Percentiles rank a stretch among this genome's conserved stretches.
Evolutionary conservation across 768 basidiomycete genomes (phyloP).

Genomic region (Lyophyllum shimeji): DNA sequence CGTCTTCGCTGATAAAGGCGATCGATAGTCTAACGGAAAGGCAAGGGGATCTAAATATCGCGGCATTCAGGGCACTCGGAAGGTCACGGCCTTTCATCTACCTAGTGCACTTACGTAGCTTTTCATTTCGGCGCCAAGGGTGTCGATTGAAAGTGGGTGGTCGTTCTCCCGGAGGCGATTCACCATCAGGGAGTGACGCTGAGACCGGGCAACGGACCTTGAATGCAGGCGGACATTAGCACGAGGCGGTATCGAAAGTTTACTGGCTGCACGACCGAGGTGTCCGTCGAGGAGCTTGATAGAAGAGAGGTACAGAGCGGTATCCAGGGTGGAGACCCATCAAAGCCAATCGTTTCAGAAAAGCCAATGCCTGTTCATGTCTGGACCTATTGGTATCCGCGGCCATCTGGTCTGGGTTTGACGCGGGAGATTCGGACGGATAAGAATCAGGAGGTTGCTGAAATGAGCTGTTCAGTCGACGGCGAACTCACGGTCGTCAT

Average conservation of each 20-base stretch:
- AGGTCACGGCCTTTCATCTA: slow-evolving; percentile 2
- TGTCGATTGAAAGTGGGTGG: background rate
- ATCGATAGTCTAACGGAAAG: background rate
- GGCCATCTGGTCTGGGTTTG: background rate
- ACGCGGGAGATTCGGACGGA: background rate
- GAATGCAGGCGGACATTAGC: background rate
- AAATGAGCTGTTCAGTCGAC: background rate
- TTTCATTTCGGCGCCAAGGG: background rate
- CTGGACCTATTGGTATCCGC: background rate
- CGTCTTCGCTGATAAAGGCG: background rate
- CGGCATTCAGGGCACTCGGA: slow-evolving; percentile 1
- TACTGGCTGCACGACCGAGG: background rate
- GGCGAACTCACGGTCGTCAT: background rate
- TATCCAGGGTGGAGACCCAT: background rate
- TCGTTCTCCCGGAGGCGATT: background rate
- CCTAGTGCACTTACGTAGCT: background rate
- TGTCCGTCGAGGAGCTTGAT: background rate
- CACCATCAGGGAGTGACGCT: background rate
- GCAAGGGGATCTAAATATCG: background rate
- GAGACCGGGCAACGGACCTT: background rate
- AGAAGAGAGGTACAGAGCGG: background rate
- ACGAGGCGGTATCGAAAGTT: background rate
- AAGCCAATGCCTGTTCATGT: background rate
- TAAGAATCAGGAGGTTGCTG: background rate
- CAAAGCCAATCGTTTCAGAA: background rate